Evolutionary conservation across 2,329 filamentous ascomycete species (phyloP), one percentile per base, ranked within the genome.

Genomic region (Fusarium sp.): DNA sequence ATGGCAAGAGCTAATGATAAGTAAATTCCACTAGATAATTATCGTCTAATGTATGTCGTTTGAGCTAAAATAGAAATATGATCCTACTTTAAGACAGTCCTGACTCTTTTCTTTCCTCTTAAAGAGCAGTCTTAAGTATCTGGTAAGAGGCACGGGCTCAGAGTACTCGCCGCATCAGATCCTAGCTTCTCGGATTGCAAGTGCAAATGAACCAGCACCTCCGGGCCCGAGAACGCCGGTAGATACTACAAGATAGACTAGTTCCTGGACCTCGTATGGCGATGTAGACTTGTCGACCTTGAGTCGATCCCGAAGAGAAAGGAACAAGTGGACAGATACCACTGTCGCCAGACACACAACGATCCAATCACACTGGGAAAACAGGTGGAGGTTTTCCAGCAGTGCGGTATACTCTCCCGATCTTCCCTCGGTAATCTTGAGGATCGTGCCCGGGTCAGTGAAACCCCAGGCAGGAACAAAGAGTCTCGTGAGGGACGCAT

Each of bases 141-240:
- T 7, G 20, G 22, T 8, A 22, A 9, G 14, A 42, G 9, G 41
- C 9, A 42, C 6, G 0, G 4, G 17, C 41, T 42, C n/a, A 0
- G n/a, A 24, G 15, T 7, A 44, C 4, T 42, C 41, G 10, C 17
- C 5, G 12, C 7, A 24, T 44, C n/a, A 44, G 5, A 44, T 24
- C 6, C 42, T 12, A 1, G 42, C 2, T 24, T 24, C n/a, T 24
- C n/a, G 42, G 5, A 24, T 13, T 2, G 42, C 15, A 24, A 44
- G n/a, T 7, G n/a, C 5, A 4, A 44, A 18, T 24, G n/a, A 44
- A 6, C 41, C 41, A 24, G 41, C n/a, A 8, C 41, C 41, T 12
- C 41, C 41, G 12, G 41, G 41, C 6, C 41, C 15, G 10, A 24
- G 15, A 44, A 24, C 2, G 0, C 4, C 41, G 7, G 41, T 44